Evolutionary conservation across 2,329 filamentous ascomycete species (phyloP).

Genomic region (Intubia oerlemansii): DNA sequence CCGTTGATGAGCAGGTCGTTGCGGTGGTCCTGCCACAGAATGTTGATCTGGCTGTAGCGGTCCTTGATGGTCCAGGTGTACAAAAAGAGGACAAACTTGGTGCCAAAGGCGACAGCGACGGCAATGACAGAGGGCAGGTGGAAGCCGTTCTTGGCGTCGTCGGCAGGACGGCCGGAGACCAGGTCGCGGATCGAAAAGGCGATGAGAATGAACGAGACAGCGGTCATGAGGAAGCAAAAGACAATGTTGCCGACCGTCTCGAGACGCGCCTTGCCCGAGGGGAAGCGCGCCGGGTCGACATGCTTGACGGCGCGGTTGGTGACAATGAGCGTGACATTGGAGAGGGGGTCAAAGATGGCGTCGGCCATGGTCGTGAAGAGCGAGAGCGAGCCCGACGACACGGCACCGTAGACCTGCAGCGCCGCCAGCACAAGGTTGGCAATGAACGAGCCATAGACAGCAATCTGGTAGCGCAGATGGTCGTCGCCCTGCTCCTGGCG

Average conservation of each 20-base stretch:
- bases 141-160: constrained; percentile 39
- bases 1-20: constrained; percentile 97
- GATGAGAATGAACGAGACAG: constrained; percentile 81
- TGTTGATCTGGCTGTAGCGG: constrained; percentile 77
- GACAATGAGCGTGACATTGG: constrained; percentile 70
- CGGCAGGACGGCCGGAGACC: constrained; percentile 18
- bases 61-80: constrained; percentile 87
- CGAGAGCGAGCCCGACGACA: constrained; percentile 73
- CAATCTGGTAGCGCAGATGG: constrained; percentile 52
- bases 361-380: constrained; percentile 97
- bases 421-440: constrained; percentile 63
- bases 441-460: constrained; percentile 44
- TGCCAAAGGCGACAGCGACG: constrained; percentile 62
- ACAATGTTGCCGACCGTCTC: constrained; percentile 91
- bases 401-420: constrained; percentile 76
- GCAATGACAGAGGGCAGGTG: constrained; percentile 69
- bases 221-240: constrained; percentile 90
- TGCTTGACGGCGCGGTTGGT: constrained; percentile 72
- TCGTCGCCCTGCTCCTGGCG: constrained; percentile 64
- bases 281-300: constrained; percentile 72
- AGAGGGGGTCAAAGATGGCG: constrained; percentile 78
- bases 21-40: constrained; percentile 90
- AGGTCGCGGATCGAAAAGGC: constrained; percentile 66
- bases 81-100: constrained; percentile 65
- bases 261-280: constrained; percentile 79